These are phyloP conservation scores for Ascochyta viciae-villosae DNA, from an alignment of 2,329 filamentous ascomycete species.

Conservation along the genomic window DNA sequence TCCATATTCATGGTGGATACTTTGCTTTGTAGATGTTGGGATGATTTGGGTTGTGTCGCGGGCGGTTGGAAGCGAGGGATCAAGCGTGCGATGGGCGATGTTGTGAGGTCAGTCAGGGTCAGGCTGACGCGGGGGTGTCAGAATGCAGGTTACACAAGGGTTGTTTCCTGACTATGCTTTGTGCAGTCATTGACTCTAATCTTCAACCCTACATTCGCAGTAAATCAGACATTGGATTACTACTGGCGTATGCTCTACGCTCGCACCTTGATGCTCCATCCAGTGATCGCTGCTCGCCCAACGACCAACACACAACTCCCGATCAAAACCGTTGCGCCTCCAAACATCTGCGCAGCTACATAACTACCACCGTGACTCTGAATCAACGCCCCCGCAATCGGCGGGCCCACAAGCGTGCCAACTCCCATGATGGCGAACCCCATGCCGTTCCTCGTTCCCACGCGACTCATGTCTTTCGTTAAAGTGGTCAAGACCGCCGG, in stretches of 20 bases:
- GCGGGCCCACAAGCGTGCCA: slow-evolving; percentile 55
- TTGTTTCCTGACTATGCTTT: background rate
- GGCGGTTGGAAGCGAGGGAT: background rate
- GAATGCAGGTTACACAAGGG: background rate
- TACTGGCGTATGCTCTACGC: slow-evolving; percentile 19
- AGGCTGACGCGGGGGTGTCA: background rate
- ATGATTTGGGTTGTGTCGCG: background rate
- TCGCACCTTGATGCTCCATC: slow-evolving; percentile 34
- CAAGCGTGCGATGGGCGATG: no score
- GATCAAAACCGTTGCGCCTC: slow-evolving; percentile 37
- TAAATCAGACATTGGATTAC: no score
- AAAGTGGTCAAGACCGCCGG: slow-evolving; percentile 52
- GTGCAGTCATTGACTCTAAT: no score
- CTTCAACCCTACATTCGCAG: no score
- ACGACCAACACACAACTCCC: slow-evolving; percentile 40
- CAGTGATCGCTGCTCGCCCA: slow-evolving; percentile 41
- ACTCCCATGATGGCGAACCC: slow-evolving; percentile 56
- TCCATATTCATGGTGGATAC: background rate
- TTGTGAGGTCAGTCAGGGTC: background rate
- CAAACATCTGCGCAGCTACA: slow-evolving; percentile 54
- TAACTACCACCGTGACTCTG: slow-evolving; percentile 51
- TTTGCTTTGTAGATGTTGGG: background rate
- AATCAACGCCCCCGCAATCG: slow-evolving; percentile 57
- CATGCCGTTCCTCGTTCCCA: slow-evolving; percentile 58
- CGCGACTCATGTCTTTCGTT: slow-evolving; percentile 56